A percentile compares a stretch with the other conserved stretches of the same genome.
These are phyloP conservation scores for Tulasnella sp. DNA, from an alignment of 768 basidiomycete species.

Conservation along the genomic window DNA sequence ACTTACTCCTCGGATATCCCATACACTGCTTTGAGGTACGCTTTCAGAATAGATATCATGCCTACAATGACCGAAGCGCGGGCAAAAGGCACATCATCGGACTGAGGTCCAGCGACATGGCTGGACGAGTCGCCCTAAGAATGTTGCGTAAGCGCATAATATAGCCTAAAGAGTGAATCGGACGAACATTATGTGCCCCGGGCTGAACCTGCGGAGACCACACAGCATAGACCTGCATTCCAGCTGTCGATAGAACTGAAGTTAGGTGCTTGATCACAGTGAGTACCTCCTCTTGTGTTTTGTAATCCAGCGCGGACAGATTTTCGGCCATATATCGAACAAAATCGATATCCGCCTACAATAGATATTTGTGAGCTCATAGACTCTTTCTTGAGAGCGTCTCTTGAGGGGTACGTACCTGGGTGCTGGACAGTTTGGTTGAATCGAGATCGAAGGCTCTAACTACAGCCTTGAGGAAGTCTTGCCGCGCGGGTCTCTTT, in stretches of 20 bases:
- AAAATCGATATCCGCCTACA: conserved; percentile 77
- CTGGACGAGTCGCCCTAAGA: not conserved
- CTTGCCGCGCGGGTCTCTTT: conserved; percentile 78
- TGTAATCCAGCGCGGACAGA: conserved; percentile 87
- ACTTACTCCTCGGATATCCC: conserved; percentile 82
- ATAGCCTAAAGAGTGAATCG: not conserved
- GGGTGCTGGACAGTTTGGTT: conserved; percentile 51
- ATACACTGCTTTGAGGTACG: conserved; percentile 78
- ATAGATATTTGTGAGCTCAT: not conserved
- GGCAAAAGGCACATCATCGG: conserved; percentile 29
- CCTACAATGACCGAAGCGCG: conserved; percentile 64
- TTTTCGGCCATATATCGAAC: conserved; percentile 93
- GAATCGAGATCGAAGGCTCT: conserved; percentile 74
- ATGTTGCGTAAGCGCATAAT: not conserved
- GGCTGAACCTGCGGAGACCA: conserved; percentile 55
- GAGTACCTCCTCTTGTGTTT: conserved; percentile 88
- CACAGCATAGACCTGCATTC: conserved; percentile 73
- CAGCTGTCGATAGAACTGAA: conserved; percentile 67
- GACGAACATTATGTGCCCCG: not conserved
- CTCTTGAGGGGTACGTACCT: conserved; percentile 41
- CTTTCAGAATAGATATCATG: conserved; percentile 84
- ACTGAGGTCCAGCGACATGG: not conserved
- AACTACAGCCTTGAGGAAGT: conserved; percentile 78
- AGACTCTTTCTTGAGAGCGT: not conserved
- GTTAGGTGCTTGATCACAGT: conserved; percentile 79